Evolutionary conservation across 2,329 filamentous ascomycete species (phyloP), one percentile per base, ranked within the genome.

Genomic region (Neofusicoccum cordaticola): DNA sequence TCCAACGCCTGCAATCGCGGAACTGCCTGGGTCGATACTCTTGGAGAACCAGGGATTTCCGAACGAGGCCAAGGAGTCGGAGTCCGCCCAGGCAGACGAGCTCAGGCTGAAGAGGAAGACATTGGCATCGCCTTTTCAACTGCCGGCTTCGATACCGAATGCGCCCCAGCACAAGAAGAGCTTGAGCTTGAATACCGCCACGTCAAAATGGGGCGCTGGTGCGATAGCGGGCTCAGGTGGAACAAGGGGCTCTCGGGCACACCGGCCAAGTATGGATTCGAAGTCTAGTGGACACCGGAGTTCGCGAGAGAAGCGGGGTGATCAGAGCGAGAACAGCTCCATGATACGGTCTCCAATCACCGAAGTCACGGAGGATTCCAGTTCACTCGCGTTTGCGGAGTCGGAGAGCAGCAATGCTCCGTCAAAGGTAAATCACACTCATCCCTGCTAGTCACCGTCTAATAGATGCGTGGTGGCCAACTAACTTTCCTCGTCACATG

Each of bases 1-100:
- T 39, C 72, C 77, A 6, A 77, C 76, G 47, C 78, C 79, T 66
- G 69, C 71, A 4, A 65, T 74, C 41, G 69, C 60, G 50, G 68
- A 60, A 62, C 67, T 67, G 19, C 65, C 67, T 11, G 65, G 67
- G 1, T 67, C 67, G 15, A 48, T 68, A 34, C 67, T 75, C 2
- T 70, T 73, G 57, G 72, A 75, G 27, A 76, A 76, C 58, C 73
- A 75, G 67, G 75, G 72, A 9, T 72, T 64, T 17, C 62, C 51
- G 35, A 22, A 35, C 8, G 50, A 39, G 11, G 50, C 12, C 50
- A 39, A 72, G 35, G 31, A 60, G 63, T 68, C 73, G 4, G 27
- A 3, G 19, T 37, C 58, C 17, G 42, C 12, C n/a, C 34, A 42
- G 27, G 22, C 31, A 22, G 31, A 50, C 12, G 57, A 9, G 11